Conservation (phyloP, 306 rosid species). For the Hippophae gyantsensis region DNA sequence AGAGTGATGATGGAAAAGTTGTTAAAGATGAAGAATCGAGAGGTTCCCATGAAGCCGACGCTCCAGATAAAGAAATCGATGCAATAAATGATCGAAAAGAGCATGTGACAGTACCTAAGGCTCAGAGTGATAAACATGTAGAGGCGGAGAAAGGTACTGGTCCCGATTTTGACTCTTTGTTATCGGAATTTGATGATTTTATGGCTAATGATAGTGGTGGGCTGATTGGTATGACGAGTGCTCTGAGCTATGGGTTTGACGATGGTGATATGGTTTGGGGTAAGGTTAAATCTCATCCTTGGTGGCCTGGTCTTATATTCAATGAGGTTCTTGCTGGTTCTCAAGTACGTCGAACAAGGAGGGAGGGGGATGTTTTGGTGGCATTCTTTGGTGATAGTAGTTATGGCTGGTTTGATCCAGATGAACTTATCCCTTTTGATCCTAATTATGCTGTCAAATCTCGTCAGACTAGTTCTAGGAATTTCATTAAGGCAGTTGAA, state of each 20-base stretch:
- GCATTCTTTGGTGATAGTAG: conserved; percentile 95
- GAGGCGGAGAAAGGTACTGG: conserved; percentile 17
- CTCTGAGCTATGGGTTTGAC: conserved; percentile 55
- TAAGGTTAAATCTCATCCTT: conserved; percentile 94
- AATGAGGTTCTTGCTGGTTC: conserved; percentile 65
- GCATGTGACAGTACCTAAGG: not conserved
- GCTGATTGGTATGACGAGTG: conserved; percentile 43
- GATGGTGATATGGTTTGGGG: conserved; percentile 97
- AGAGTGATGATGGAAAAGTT: conserved; percentile 16
- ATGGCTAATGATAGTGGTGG: conserved; percentile 66
- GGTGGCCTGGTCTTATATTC: conserved; percentile 98
- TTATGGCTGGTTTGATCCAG: conserved; percentile 96
- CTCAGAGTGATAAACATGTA: conserved; percentile 2
- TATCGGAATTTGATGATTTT: conserved; percentile 67
- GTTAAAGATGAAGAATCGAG: conserved; percentile 19
- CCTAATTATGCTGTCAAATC: conserved; percentile 67
- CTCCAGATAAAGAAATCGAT: conserved; percentile 11
- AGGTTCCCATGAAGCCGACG: conserved; percentile 14
- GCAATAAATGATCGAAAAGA: conserved; percentile 10
- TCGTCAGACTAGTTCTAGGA: conserved; percentile 48
- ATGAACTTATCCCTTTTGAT: conserved; percentile 71
- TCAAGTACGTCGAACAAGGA: conserved; percentile 56
- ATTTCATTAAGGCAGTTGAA: conserved; percentile 70
- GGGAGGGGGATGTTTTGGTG: conserved; percentile 78
- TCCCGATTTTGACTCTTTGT: conserved; percentile 38